Evolutionary conservation across 805 yeast species (phyloP).

Genomic region (Lipomyces sp.): DNA sequence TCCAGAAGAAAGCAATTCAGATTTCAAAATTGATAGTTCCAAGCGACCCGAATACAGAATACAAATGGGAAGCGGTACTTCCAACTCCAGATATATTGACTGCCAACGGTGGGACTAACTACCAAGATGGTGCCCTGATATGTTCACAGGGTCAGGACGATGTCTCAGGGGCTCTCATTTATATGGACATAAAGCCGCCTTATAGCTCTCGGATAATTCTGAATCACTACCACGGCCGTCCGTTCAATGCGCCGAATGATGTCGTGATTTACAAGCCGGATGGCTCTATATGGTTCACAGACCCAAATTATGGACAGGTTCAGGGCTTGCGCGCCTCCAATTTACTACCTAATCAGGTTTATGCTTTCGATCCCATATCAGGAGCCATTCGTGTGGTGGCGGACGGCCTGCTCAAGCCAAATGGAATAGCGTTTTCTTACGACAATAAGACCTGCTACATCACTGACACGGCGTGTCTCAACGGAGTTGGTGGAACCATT

Average conservation of each 20-base stretch:
- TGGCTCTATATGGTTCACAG: slow-evolving; percentile 36
- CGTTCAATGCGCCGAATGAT: slow-evolving; percentile 35
- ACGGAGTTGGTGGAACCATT: slow-evolving; percentile 20
- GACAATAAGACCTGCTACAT: slow-evolving; percentile 46
- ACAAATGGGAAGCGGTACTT: slow-evolving; percentile 27
- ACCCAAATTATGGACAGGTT: slow-evolving; percentile 32
- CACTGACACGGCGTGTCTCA: slow-evolving; percentile 43
- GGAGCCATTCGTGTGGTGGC: slow-evolving; percentile 36
- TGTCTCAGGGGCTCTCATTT: slow-evolving; percentile 24
- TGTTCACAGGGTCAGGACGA: slow-evolving; percentile 33
- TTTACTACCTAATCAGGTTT: slow-evolving; percentile 39
- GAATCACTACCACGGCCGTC: slow-evolving; percentile 34
- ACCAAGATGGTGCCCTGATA: slow-evolving; percentile 30
- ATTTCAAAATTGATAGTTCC: slow-evolving; percentile 21
- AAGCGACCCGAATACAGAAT: slow-evolving; percentile 4
- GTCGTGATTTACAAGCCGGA: slow-evolving; percentile 33
- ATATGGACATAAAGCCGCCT: slow-evolving; percentile 29
- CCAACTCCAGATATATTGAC: slow-evolving; percentile 29
- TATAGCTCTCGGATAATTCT: slow-evolving; percentile 23
- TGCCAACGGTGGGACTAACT: slow-evolving; percentile 34
- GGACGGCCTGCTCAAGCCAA: slow-evolving; percentile 54
- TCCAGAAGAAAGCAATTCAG: slow-evolving; percentile 2
- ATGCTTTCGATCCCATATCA: slow-evolving; percentile 41
- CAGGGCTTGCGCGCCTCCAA: slow-evolving; percentile 27
- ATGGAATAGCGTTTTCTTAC: slow-evolving; percentile 60